These are phyloP conservation scores for Acanthochlamys bracteata DNA, from an alignment of 106 monocot genomes.

Conservation along the genomic window DNA sequence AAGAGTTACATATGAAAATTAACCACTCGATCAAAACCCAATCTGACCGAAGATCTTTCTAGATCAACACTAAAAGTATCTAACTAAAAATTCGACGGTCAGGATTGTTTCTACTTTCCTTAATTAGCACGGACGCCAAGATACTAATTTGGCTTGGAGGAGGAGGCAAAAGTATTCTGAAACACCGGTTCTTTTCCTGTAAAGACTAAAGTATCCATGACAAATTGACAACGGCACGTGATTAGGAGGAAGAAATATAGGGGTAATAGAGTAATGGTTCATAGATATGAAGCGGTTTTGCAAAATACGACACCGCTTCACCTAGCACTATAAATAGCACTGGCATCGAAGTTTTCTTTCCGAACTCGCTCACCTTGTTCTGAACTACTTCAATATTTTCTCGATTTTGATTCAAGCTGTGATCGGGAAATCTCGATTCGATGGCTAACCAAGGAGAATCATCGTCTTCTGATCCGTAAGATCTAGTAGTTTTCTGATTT, in stretches of 20 bases:
- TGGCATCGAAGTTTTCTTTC: neutral
- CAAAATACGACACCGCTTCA: neutral
- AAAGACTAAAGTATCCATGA: too few relatives aligned
- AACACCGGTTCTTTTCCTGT: too few relatives aligned
- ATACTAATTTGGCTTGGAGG: neutral
- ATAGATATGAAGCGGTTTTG: too few relatives aligned
- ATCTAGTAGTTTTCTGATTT: neutral
- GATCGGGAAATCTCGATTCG: neutral
- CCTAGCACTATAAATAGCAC: neutral
- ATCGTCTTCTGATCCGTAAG: conserved; percentile 63
- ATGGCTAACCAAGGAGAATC: conserved; percentile 43
- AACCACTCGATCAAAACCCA: too few relatives aligned
- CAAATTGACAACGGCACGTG: too few relatives aligned
- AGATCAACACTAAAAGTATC: too few relatives aligned
- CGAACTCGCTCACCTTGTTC: too few relatives aligned
- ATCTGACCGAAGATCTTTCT: too few relatives aligned
- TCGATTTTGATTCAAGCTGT: neutral
- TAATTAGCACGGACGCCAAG: neutral
- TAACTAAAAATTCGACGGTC: neutral
- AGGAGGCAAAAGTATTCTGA: neutral
- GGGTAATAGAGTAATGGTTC: too few relatives aligned
- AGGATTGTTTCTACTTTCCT: neutral
- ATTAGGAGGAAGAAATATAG: too few relatives aligned
- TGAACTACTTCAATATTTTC: neutral
- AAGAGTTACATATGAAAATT: too few relatives aligned